Evolutionary conservation across 1,284 basidiomycete species (phyloP).

Genomic region (Trichosporon asahii): DNA sequence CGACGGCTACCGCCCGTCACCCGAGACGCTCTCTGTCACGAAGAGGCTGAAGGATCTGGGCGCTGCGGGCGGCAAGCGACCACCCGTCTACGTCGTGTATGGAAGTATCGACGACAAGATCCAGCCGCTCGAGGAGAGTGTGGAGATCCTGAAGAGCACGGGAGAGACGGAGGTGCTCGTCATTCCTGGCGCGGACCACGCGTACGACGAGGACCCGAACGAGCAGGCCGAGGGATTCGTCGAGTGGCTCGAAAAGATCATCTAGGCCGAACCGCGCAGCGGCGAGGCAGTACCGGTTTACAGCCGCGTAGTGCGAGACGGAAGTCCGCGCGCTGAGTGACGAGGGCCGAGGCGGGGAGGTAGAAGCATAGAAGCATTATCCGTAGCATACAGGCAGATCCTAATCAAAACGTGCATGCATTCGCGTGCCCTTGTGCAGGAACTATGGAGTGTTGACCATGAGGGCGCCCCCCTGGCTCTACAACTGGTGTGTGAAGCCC

Average conservation of each 20-base stretch:
- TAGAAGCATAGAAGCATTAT: background rate
- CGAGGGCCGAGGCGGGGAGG: no score
- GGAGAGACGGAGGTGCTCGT: constrained; percentile 30
- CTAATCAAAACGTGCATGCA: background rate
- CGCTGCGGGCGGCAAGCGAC: constrained; percentile 4
- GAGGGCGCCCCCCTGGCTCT: no score
- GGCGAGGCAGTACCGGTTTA: background rate
- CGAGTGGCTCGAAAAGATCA: constrained; percentile 34
- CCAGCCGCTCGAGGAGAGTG: constrained; percentile 43
- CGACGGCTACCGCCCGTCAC: constrained; percentile 40
- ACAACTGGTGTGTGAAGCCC: no score
- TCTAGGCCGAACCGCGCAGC: constrained; percentile 1
- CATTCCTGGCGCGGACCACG: constrained; percentile 40
- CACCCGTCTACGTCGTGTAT: constrained; percentile 41
- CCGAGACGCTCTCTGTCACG: constrained; percentile 38
- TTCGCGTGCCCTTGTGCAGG: background rate
- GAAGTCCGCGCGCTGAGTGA: no score
- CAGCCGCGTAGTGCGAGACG: no score
- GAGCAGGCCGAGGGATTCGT: constrained; percentile 40
- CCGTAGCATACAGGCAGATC: background rate
- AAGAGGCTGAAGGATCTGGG: constrained; percentile 28
- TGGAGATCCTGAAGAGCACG: constrained; percentile 26
- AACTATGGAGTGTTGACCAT: no score
- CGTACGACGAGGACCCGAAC: constrained; percentile 41
- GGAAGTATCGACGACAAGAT: constrained; percentile 41